Evolutionary conservation across 129 eudicot genomes (phyloP), one percentile per base, ranked within the genome.

Genomic region (Calendula officinalis): DNA sequence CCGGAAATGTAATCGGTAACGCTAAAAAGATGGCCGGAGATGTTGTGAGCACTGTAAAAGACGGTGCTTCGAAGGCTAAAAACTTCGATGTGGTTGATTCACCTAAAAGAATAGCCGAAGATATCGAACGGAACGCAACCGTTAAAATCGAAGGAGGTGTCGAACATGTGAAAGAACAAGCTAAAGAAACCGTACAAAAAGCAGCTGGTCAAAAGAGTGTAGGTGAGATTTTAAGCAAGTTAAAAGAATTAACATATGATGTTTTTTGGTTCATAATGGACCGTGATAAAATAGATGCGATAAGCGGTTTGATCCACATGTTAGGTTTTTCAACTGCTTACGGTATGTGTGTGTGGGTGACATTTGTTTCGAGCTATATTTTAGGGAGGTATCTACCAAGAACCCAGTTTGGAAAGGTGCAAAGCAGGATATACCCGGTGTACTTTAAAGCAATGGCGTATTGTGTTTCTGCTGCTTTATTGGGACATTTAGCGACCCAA

Each of bases 281-380:
- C 27, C 60, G 35, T 14, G 66, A 70, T 41, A 48, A 70, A 35
- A 16, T 79, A 13, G 76, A 38, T 42, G 62, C 81, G 1, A 12
- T 69, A 11, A 14, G 62, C 22, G 77, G 80, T 8, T 64, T 84
- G 62, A 6, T 83, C 39, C 91, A 88, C 15, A 69, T 88, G 78
- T 17, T 88, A 40, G 98, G 89, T 11, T 79, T 85, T 30, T 77
- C 95, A 5, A 60, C 67, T 6, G 91, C 89, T 6, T 88, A 80
- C 8, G 98, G 98, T 56, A 85, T 75, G 80, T 72, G 77, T 5
- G 56, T 83, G 48, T 92, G 96, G 94, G 83, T 92, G 27, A 88
- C 95, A 3, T 92, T 92, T 22, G 60, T 75, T 30, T 88, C 95
- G 41, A 88, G 95, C 17, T 73, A 92, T 61, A 77, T 92, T 27